Base-by-base conservation (phyloP, 176 grass and related monocot genomes). In the Musa schizocarpa region DNA sequence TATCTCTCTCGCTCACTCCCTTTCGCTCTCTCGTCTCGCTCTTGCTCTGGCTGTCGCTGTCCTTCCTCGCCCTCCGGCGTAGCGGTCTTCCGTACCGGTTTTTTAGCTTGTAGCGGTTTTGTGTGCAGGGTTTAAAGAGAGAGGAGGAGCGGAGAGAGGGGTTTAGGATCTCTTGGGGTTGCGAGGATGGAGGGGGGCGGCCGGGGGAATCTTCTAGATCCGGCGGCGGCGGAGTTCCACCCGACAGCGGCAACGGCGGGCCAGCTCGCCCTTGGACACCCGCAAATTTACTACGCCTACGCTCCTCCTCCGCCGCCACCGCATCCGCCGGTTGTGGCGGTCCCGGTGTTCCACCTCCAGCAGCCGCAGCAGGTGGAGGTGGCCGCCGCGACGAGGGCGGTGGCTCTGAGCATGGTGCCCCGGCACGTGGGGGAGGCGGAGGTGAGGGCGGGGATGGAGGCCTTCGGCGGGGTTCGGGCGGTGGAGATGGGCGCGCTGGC, bases 351-450 rank as follows among this genome's bases (percentile, higher is more conserved):
- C 68, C 68, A 50, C 68, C 68, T 70, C 17, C 68, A n/a, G 48
- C 68, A 70, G 68, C 48, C 16, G 68, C 68, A 20, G 68, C 68
- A 65, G 22, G 23, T 65, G 63, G 63, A 70, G 34, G 1, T 51
- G 68, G 34, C 17, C 9, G 43, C 68, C 34, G 22, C 63, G 9
- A 82, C 79, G 74, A 83, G 90, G 57, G 82, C 82, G 0, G 94
- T 97, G 63, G 90, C 85, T 20, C 90, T 97, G 69, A 83, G 88
- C 84, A 89, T 97, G 78, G 86, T 97, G 21, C 94, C 94, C 0
- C 88, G 80, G 19, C 83, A 97, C 74, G 80, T 85, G 50, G 82
- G 86, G n/a, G 86, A 93, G 63, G 43, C 63, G 65, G 90, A 87
- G 65, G 80, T 97, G 51, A 61, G 76, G 17, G 63, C 34, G 2